Percentiles rank a stretch among this genome's conserved stretches.
Evolutionary conservation across 192 early-diverging fungal genomes (phyloP).

Genomic region (Backusella liffmaniae): DNA sequence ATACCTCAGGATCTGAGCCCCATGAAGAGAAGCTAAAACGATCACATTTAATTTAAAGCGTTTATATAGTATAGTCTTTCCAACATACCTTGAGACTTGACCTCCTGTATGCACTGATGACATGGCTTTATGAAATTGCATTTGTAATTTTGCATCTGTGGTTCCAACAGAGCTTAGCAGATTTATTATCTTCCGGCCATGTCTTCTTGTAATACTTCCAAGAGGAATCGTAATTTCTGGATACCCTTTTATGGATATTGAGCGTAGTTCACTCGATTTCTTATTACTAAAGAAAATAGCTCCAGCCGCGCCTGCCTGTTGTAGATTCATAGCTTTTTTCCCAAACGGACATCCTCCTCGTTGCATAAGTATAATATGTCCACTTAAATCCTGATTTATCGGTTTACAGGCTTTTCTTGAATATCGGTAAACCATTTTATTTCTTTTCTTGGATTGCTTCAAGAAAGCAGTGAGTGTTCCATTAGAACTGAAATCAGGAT

Average conservation of each 20-base stretch:
- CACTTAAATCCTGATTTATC: constrained; percentile 19
- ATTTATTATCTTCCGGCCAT: constrained; percentile 38
- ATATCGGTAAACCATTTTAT: neutral
- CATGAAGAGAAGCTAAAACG: constrained; percentile 62
- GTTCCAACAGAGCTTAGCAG: constrained; percentile 9
- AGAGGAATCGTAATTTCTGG: constrained; percentile 49
- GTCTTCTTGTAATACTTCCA: constrained; percentile 45
- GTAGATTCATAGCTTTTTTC: constrained; percentile 56
- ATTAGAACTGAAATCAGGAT: too few relatives aligned
- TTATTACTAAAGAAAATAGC: constrained; percentile 56
- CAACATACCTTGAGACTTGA: constrained; percentile 15
- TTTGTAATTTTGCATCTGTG: constrained; percentile 15
- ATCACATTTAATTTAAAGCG: constrained; percentile 29
- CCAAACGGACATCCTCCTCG: constrained; percentile 65
- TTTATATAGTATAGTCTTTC: constrained; percentile 23
- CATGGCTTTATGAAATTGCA: constrained; percentile 29
- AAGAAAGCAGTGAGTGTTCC: neutral
- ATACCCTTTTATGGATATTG: constrained; percentile 1
- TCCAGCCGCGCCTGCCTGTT: constrained; percentile 58
- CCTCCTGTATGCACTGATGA: constrained; percentile 24
- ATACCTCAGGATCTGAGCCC: constrained; percentile 45
- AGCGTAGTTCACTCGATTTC: constrained; percentile 14
- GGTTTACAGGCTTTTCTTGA: neutral
- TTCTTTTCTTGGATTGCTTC: neutral
- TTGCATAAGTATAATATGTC: constrained; percentile 54